phyloP scores from a whole-genome alignment of 2,329 filamentous ascomycete species.

The Penicillium sp. region DNA sequence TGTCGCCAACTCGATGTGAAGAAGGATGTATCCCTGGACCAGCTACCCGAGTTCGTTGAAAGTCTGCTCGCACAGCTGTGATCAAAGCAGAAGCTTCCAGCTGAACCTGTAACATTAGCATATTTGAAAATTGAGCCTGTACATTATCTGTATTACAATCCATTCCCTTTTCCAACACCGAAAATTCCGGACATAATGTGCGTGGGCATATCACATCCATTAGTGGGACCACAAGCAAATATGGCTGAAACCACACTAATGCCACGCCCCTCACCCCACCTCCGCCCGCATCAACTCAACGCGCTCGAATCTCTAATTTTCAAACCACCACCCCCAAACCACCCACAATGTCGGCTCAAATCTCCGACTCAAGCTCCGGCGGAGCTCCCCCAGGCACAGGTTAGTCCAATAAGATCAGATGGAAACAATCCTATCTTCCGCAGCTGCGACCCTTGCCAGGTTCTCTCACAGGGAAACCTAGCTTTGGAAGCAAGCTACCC shows the following conservation, averaged over 20 bases:
- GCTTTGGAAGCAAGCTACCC: not conserved
- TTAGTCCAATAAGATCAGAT: constrained; percentile 12
- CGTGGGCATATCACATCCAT: not conserved
- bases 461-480: not conserved
- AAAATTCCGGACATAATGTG: not conserved
- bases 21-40: constrained; percentile 56
- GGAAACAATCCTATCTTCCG: not conserved
- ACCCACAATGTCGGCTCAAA: constrained; percentile 4
- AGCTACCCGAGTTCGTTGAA: constrained; percentile 50
- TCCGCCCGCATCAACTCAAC: constrained; percentile 7
- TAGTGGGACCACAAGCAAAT: not conserved
- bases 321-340: not conserved
- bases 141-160: not conserved
- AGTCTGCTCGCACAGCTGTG: constrained; percentile 55
- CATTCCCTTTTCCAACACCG: not conserved
- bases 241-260: constrained; percentile 2
- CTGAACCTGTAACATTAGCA: not conserved
- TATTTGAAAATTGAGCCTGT: not conserved
- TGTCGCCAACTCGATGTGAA: constrained; percentile 67
- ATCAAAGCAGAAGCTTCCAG: constrained; percentile 5
- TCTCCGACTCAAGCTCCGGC: constrained; percentile 21
- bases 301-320: constrained; percentile 1
- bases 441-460: constrained; percentile 1
- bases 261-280: constrained; percentile 12
- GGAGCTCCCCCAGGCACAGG: constrained; percentile 31